Conservation (phyloP, 2,329 filamentous ascomycete genomes). For the Thielaviopsis euricoi region DNA sequence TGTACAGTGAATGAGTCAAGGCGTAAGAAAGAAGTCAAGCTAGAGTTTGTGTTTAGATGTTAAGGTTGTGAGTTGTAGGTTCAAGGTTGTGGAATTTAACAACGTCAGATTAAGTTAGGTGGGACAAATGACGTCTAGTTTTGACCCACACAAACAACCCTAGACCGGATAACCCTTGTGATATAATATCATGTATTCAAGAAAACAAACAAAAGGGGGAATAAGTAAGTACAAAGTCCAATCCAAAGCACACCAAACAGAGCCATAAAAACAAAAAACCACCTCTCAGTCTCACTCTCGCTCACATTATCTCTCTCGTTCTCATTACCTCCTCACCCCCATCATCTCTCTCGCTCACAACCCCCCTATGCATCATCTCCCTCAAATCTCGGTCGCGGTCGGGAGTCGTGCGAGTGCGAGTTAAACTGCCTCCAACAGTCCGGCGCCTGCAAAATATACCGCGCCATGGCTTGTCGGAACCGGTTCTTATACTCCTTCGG, state of each 20-base stretch:
- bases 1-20: too few species aligned
- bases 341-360: too few species aligned
- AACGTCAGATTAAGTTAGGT: not conserved
- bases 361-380: not conserved
- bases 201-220: not conserved
- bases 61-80: not conserved
- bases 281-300: not conserved
- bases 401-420: not conserved
- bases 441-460: slow-evolving; percentile 61
- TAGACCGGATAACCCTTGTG: not conserved
- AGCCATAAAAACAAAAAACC: too few species aligned
- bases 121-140: not conserved
- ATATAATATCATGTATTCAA: not conserved
- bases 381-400: slow-evolving; percentile 2
- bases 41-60: not conserved
- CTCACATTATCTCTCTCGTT: not conserved
- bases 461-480: slow-evolving; percentile 91
- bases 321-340: too few species aligned
- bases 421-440: slow-evolving; percentile 56
- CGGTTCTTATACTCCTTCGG: slow-evolving; percentile 95
- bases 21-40: too few species aligned
- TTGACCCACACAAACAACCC: not conserved
- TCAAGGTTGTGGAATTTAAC: not conserved
- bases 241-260: too few species aligned
- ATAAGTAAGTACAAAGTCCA: too few species aligned